Conservation (phyloP, 2,329 filamentous ascomycete species). For the Trichoderma semiorbis region DNA sequence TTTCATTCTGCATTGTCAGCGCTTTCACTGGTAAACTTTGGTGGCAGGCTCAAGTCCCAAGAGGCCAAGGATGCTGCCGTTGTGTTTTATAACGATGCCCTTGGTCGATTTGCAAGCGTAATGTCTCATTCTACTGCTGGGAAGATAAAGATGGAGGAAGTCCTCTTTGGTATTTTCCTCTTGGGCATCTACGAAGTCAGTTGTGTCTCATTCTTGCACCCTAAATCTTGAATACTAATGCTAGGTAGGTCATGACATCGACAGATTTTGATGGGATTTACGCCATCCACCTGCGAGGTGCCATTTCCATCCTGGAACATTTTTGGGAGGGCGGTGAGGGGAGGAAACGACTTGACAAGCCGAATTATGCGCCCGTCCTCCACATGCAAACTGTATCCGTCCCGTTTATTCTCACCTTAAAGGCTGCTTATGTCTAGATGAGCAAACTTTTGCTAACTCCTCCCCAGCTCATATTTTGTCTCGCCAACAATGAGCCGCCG, state of each 20-base stretch:
- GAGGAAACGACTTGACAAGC: neutral
- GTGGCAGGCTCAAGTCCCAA: neutral
- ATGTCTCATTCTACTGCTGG: neutral
- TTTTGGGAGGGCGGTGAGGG: neutral
- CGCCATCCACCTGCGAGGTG: neutral
- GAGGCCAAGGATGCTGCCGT: neutral
- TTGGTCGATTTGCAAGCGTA: neutral
- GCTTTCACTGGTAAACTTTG: neutral
- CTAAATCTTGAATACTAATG: neutral
- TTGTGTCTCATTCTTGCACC: neutral
- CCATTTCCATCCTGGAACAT: neutral
- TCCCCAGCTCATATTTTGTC: neutral
- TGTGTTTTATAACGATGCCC: neutral
- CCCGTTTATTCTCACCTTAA: neutral
- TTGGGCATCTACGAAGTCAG: neutral
- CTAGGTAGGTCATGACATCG: neutral
- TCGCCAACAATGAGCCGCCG: neutral
- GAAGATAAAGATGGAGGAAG: neutral
- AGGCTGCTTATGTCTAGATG: neutral
- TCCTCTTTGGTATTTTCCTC: neutral
- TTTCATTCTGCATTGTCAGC: neutral
- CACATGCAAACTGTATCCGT: neutral
- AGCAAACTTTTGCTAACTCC: neutral
- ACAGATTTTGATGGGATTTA: neutral
- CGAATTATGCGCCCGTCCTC: neutral